Evolutionary conservation across 2,329 filamentous ascomycete genomes (phyloP), one percentile per base, ranked within the genome.

Genomic region (Alternaria angustiovoidea): DNA sequence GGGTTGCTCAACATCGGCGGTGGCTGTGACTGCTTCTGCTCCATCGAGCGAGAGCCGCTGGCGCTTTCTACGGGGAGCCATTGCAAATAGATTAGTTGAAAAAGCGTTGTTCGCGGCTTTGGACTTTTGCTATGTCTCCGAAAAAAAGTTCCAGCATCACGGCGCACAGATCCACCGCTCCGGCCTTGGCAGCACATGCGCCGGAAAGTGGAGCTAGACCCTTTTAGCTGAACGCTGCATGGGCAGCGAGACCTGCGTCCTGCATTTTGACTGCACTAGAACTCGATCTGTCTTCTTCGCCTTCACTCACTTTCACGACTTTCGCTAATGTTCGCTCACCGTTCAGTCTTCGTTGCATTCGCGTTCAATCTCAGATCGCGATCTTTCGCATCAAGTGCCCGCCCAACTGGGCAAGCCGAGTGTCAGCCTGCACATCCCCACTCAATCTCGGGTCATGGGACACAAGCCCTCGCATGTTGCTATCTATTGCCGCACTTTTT

Each of bases 31-130:
- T 54, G 69, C 70, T 48, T 76, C 70, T 14, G 74, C 65, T 43
- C 76, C 78, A n/a, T 77, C 76, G 55, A 76, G 67, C 6, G 78
- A 80, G 47, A 80, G 70, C n/a, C 76, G 72, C 61, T 80, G 79
- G 56, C 76, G 74, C 66, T 81, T 81, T 66, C 75, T 75, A 52
- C 72, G 75, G 41, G 78, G 79, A 32, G 73, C 75, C 79, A 81
- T 81, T 44, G 36, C 65, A 16, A 36, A 36, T 9, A 41, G 56
- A 42, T 38, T 22, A 28, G 36, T 7, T 16, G 24, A 16, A 16
- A 43, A 57, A 46, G 28, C 24, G 43, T 5, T 59, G 26, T 55
- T 41, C 16, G 57, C 34, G 24, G 24, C n/a, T 53, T 46, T 49
- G 42, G 24, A 47, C 22, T 54, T n/a, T 32, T 42, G 32, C 26